Evolutionary conservation across 495 filamentous ascomycete species (phyloP).

Genomic region (Trichoderma asperelloides): DNA sequence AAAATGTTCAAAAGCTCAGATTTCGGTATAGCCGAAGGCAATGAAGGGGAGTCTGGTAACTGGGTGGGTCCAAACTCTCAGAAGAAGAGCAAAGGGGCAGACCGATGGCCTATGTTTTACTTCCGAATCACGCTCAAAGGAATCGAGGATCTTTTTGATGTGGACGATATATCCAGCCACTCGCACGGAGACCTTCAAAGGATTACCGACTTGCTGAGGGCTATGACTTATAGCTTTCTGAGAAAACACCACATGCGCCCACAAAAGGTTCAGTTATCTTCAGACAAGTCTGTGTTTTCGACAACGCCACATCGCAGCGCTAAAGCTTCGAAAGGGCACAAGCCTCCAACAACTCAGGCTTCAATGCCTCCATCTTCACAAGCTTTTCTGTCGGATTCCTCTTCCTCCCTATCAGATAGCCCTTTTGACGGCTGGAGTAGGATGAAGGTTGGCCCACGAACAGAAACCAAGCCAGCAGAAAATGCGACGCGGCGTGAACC

Average conservation of each 20-base stretch:
- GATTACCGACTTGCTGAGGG: constrained; percentile 52
- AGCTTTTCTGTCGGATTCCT: neutral
- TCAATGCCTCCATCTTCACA: neutral
- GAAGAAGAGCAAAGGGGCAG: constrained; percentile 55
- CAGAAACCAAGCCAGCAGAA: neutral
- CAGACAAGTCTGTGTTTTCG: constrained; percentile 5
- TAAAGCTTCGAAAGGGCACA: neutral
- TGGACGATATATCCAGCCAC: constrained; percentile 9
- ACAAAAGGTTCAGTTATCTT: constrained; percentile 17
- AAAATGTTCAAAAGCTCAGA: constrained; percentile 64
- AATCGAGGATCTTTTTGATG: constrained; percentile 28
- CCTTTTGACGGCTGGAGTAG: constrained; percentile 58
- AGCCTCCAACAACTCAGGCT: neutral
- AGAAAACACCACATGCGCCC: constrained; percentile 58
- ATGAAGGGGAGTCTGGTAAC: constrained; percentile 11
- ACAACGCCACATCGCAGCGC: neutral
- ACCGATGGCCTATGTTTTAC: constrained; percentile 88
- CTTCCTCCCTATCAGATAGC: constrained; percentile 8
- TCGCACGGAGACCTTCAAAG: constrained; percentile 25
- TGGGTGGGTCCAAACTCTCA: constrained; percentile 33
- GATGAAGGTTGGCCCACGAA: constrained; percentile 47
- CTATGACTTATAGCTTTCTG: constrained; percentile 58
- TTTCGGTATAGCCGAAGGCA: constrained; percentile 59
- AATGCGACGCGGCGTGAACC: neutral
- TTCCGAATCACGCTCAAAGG: constrained; percentile 51